Conservation (phyloP, 228 moss, liverwort and hornwort species). For the Sphagnum magellanicum region DNA sequence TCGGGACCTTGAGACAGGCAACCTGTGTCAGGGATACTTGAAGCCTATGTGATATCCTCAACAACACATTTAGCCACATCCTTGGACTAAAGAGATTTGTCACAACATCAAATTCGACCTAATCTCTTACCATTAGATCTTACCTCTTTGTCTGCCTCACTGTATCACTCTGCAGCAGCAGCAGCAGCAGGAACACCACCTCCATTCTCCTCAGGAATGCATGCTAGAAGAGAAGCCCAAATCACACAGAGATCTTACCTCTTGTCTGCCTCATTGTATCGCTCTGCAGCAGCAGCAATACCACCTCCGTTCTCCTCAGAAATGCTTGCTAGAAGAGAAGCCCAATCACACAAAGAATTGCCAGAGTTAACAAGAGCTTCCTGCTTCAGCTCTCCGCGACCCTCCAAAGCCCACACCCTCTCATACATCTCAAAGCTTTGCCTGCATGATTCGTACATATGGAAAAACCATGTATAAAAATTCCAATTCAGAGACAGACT, state of each 20-base stretch:
- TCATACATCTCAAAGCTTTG: slow-evolving; percentile 77
- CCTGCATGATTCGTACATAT: slow-evolving; percentile 25
- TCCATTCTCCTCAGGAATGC: slow-evolving; percentile 51
- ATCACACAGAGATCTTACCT: slow-evolving; percentile 65
- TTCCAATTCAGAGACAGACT: neutral
- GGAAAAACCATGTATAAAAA: neutral
- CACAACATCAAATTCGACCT: no score
- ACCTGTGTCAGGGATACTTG: no score
- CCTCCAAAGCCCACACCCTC: slow-evolving; percentile 52
- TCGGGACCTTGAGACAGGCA: no score
- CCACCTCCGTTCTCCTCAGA: slow-evolving; percentile 58
- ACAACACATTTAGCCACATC: no score
- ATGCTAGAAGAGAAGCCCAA: slow-evolving; percentile 66
- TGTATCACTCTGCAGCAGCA: neutral
- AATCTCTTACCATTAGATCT: no score
- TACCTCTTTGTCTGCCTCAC: no score
- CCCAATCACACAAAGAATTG: slow-evolving; percentile 75
- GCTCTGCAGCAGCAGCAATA: slow-evolving; percentile 32
- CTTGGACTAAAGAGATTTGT: no score
- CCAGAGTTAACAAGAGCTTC: slow-evolving; percentile 73
- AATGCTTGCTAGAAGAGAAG: slow-evolving; percentile 56
- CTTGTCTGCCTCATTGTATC: slow-evolving; percentile 54
- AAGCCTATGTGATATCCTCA: no score
- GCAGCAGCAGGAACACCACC: slow-evolving; percentile 41
- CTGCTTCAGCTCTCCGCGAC: slow-evolving; percentile 55